Evolutionary conservation across 129 eudicot species (phyloP), one percentile per base, ranked within the genome.

Genomic region (Ambrosia artemisiifolia): DNA sequence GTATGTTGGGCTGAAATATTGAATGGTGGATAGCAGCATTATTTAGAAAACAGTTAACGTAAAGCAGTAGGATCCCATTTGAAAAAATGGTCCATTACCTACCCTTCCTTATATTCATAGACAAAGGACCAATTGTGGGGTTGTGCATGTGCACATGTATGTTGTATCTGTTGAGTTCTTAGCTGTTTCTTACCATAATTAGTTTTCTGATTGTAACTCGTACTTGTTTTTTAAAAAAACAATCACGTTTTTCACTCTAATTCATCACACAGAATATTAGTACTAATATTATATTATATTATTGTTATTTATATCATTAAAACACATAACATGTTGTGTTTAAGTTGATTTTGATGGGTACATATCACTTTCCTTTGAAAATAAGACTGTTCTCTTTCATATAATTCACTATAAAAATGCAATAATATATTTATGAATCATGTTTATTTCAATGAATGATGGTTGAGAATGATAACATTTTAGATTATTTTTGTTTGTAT

Each of bases 51-150:
- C 11, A n/a, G 16, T 28, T 57, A 4, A 57, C 6, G 16, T 57
- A 57, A 30, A 54, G 3, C 19, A 19, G 61, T 56, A 57, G 38
- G 36, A 57, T 57, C 64, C 64, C 64, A 57, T 57, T 28, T 24
- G 1, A 2, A 28, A 57, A 28, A 57, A 57, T 57, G 38, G 35
- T 56, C 35, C 63, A 53, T 53, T 16, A 51, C 57, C 10, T 51
- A 51, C n/a, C 60, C 60, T 18, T 30, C 34, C n/a, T 10, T 35
- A 24, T 24, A 56, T 13, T 24, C 7, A 53, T 57, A 57, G 16
- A 57, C 64, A 57, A 28, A 57, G 63, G 64, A 57, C 64, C 64
- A 57, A 57, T 11, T 57, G 63, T 56, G 63, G 63, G 38, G 38
- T 57, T 57, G 17, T 20, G 17, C 64, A 57, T 57, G 64, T 57